Base-by-base conservation (phyloP, 345 rosid genomes). In the Citrus hindsii region DNA sequence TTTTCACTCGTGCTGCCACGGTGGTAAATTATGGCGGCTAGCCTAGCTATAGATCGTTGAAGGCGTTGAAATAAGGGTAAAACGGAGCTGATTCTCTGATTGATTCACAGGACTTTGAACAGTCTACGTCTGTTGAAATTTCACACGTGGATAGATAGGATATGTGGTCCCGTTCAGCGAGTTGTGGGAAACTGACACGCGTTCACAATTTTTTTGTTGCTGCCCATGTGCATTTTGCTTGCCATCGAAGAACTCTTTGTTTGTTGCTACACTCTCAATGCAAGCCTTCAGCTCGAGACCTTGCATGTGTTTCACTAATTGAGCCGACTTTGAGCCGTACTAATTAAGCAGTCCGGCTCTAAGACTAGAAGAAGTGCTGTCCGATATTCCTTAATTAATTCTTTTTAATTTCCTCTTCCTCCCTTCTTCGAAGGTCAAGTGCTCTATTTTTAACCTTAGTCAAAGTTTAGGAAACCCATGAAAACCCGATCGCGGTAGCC, bases 141-240 rank as follows among this genome's bases (percentile, higher is more conserved):
- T 8, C 51, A 84, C 81, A 79, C 83, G 83, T 88, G 88, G 77
- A 79, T 77, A 81, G 82, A 61, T 65, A 75, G 60, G 62, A 64
- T 19, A 22, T n/a, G 85, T 85, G 89, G 91, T 85, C 91, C 91
- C 76, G 10, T 18, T 27, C 1, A 12, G 19, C 25, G 27, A 35
- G 5, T 30, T 40, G 12, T 5, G 55, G 79, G 81, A 65, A 13
- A 18, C 18, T 75, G 86, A 84, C 89, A 84, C 89, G 84, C 56
- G 28, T 76, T 9, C 7, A 59, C 4, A 61, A 61, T 33, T 33
- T 16, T 76, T 79, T 56, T 58, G 84, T 78, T 76, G 86, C 85
- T 27, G 78, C 87, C 89, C 91, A 88, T 88, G 89, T 88, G 89
- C 86, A 30, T 79, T 67, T 69, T 68, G 33, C 81, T 64, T 77